phyloP scores from a whole-genome alignment of 1,284 basidiomycete species.

The Trametes hirsuta region DNA sequence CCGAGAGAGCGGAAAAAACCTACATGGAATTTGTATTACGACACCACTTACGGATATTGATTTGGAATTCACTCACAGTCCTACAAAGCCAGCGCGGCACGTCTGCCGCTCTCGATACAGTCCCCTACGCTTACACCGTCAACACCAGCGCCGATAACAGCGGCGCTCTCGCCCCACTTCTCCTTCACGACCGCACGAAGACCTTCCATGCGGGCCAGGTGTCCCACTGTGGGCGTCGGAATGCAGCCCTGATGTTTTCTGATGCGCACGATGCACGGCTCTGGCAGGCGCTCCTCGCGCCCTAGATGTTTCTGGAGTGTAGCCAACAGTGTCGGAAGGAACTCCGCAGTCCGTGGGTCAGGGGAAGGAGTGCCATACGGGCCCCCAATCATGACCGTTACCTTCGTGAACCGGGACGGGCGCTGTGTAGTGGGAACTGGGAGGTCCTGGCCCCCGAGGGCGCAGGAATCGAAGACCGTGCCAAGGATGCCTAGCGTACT shows the following conservation, averaged over 20 bases:
- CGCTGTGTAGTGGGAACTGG: constrained; percentile 29
- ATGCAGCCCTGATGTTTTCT: constrained; percentile 77
- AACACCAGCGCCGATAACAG: constrained; percentile 86
- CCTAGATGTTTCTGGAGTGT: constrained; percentile 58
- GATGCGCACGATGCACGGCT: constrained; percentile 60
- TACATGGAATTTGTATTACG: too few relatives aligned
- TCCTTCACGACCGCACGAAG: constrained; percentile 51
- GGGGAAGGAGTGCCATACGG: constrained; percentile 57
- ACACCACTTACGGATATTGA: too few relatives aligned
- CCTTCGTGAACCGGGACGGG: constrained; percentile 54
- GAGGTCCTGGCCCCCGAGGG: constrained; percentile 71
- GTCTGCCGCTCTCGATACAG: constrained; percentile 77
- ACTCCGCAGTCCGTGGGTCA: constrained; percentile 32
- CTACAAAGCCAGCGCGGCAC: constrained; percentile 44
- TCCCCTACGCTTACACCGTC: constrained; percentile 91
- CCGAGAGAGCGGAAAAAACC: too few relatives aligned
- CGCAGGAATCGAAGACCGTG: constrained; percentile 83
- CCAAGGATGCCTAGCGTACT: constrained; percentile 68
- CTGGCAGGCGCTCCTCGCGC: constrained; percentile 45
- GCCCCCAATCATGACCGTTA: constrained; percentile 94
- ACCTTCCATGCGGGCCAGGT: constrained; percentile 69
- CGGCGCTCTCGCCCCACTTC: constrained; percentile 62
- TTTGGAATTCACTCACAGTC: not conserved
- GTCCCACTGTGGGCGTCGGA: constrained; percentile 80
- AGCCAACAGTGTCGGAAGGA: constrained; percentile 44